Percentiles rank a stretch among this genome's conserved stretches.
Conservation (phyloP, 2,329 filamentous ascomycete genomes). For the Alternaria conjuncta region DNA sequence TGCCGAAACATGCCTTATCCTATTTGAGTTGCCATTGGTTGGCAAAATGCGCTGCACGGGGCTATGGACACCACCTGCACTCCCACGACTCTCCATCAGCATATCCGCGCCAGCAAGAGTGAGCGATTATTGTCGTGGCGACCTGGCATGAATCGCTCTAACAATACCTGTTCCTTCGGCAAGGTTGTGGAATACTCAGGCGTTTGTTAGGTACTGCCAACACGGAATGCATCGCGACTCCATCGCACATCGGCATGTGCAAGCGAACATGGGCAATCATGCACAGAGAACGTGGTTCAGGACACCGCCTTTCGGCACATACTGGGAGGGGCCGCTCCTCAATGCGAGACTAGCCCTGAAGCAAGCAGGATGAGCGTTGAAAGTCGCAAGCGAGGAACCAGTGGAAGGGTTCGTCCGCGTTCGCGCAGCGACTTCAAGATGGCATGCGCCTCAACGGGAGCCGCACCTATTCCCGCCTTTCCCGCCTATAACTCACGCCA, state of each 20-base stretch:
- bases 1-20: background rate
- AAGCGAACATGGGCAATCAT: background rate
- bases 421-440: background rate
- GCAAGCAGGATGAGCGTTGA: background rate
- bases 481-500: background rate
- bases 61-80: background rate
- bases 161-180: background rate
- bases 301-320: background rate
- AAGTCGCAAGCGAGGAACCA: conserved; percentile 3
- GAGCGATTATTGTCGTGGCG: background rate
- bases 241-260: background rate
- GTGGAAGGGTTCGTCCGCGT: background rate
- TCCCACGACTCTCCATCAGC: background rate
- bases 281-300: background rate
- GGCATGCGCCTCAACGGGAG: background rate
- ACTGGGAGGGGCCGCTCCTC: background rate
- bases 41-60: background rate
- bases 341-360: background rate
- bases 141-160: background rate
- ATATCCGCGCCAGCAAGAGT: background rate
- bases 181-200: background rate
- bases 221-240: background rate
- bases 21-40: background rate
- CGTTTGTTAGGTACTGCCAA: background rate
- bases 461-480: background rate